Evolutionary conservation across 2,329 filamentous ascomycete species (phyloP), one percentile per base, ranked within the genome.

Genomic region (Exutisphaerella laricina): DNA sequence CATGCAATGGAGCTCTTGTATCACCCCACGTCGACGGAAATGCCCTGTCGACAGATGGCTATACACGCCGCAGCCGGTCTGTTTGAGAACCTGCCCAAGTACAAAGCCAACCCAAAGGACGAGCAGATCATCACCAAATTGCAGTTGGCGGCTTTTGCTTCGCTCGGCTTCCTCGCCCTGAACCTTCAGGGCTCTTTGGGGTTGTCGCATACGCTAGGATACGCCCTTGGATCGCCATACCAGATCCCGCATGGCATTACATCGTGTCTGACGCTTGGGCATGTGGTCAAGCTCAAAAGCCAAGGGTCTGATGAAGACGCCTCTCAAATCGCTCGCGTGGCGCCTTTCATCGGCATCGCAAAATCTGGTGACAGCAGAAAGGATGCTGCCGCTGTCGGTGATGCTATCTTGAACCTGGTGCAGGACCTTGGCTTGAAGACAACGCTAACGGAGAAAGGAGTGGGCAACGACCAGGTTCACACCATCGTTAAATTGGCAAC

Each of bases 191-290:
- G 71, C n/a, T 67, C 68, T 0, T 56, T 77, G 0, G 75, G 75
- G 0, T 59, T 78, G 49, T 61, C 58, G 17, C 64, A 66, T 39
- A 49, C 56, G 2, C 51, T 66, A 2, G 65, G 65, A 0, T 76
- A 78, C 51, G 74, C 75, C 0, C 59, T 79, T 2, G 75, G 75
- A 0, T 69, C 65, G 2, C 75, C 75, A 0, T 79, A 78, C 49
- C 57, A 63, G 0, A 78, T 79, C 28, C 75, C 75, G 1, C 75
- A 79, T 48, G 75, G 75, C 0, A 70, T 76, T 33, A 79, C 75
- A 0, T 71, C 67, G 1, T 77, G 74, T 51, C 53, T 79, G 34
- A 77, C 74, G 0, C 63, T 79, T 0, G 71, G 72, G 0, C 70
- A 73, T 41, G 75, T 78, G 0, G 68, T 77, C 3, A 73, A 71